These are phyloP conservation scores for Bassia scoparia DNA, from an alignment of 148 eudicot genomes.

Conservation along the genomic window DNA sequence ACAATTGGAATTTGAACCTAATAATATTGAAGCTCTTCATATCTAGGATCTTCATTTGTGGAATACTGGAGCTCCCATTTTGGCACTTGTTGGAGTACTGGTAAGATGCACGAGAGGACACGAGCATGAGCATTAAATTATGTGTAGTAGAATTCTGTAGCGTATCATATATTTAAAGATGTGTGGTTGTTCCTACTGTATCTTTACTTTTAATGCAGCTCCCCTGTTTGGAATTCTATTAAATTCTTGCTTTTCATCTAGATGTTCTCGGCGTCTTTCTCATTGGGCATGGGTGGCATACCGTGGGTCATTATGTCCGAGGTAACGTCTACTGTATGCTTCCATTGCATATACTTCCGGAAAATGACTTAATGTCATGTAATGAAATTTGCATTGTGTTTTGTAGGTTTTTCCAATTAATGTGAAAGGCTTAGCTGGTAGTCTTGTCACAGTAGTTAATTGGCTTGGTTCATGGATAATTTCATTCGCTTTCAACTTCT, in stretches of 20 bases:
- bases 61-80: slow-evolving; percentile 41
- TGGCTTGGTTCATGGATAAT: slow-evolving; percentile 87
- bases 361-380: background rate
- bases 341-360: background rate
- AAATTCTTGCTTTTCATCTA: slow-evolving; percentile 26
- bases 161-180: too few species aligned
- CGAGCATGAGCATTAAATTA: too few species aligned
- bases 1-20: background rate
- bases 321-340: slow-evolving; percentile 34
- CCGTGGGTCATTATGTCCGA: slow-evolving; percentile 98
- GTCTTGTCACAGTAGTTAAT: slow-evolving; percentile 72
- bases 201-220: background rate
- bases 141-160: too few species aligned
- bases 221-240: background rate
- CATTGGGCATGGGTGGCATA: slow-evolving; percentile 83
- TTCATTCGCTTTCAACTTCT: slow-evolving; percentile 71
- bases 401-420: slow-evolving; percentile 86
- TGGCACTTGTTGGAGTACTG: slow-evolving; percentile 72
- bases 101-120: slow-evolving; percentile 33
- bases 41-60: slow-evolving; percentile 53
- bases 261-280: slow-evolving; percentile 66
- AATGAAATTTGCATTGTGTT: background rate
- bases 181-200: background rate
- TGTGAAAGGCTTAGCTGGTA: slow-evolving; percentile 81
- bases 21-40: slow-evolving; percentile 5